Percentiles rank a stretch among this genome's conserved stretches.
phyloP scores from a whole-genome alignment of 2,329 filamentous ascomycete genomes.

The Xenosphaeropsis pyriputrescens region DNA sequence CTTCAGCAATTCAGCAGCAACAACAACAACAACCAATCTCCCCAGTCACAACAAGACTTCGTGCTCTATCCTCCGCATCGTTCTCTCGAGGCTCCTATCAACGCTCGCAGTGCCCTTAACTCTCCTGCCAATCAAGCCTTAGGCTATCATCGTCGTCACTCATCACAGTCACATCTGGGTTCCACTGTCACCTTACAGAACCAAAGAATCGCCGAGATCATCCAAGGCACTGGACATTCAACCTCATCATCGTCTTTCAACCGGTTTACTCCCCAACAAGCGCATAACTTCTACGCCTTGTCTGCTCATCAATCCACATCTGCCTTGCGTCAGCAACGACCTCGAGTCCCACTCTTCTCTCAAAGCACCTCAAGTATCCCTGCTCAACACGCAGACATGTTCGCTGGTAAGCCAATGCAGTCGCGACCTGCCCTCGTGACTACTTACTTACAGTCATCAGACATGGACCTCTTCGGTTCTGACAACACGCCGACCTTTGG shows the following conservation, averaged over 20 bases:
- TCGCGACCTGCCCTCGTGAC: conserved; percentile 14
- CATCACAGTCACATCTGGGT: conserved; percentile 35
- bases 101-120: conserved; percentile 18
- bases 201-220: conserved; percentile 42
- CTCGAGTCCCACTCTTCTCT: conserved; percentile 55
- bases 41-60: conserved; percentile 52
- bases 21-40: conserved; percentile 24
- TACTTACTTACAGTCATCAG: conserved; percentile 9
- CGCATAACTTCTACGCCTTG: conserved; percentile 51
- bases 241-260: conserved; percentile 36
- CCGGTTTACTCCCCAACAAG: conserved; percentile 35
- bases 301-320: conserved; percentile 46
- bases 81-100: conserved; percentile 15
- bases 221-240: conserved; percentile 40
- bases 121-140: conserved; percentile 19
- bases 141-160: conserved; percentile 31
- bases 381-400: conserved; percentile 34
- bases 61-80: conserved; percentile 44
- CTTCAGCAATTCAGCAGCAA: conserved; percentile 2
- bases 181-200: conserved; percentile 36
- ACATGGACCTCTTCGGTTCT: conserved; percentile 39
- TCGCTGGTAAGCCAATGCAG: conserved; percentile 28
- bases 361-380: conserved; percentile 39
- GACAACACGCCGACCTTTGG: conserved; percentile 36
- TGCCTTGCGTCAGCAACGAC: conserved; percentile 35